Evolutionary conservation across 805 yeast genomes (phyloP).

Genomic region (Isabelozyma rhagii): DNA sequence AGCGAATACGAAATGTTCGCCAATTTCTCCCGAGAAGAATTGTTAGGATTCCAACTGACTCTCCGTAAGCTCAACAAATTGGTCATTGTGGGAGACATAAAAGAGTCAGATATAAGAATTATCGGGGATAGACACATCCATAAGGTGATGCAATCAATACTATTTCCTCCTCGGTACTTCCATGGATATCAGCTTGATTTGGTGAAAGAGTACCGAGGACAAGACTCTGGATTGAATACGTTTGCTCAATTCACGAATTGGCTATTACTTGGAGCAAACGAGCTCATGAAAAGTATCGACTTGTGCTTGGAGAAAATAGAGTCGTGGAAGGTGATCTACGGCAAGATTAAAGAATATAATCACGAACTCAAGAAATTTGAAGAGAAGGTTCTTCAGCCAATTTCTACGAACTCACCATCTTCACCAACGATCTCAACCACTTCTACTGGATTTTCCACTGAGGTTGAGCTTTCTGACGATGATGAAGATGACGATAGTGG

Average conservation of each 20-base stretch:
- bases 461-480: background rate
- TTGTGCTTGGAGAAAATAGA: constrained; percentile 19
- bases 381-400: constrained; percentile 8
- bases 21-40: constrained; percentile 43
- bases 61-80: constrained; percentile 37
- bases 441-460: constrained; percentile 3
- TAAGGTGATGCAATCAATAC: background rate
- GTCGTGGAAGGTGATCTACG: constrained; percentile 29
- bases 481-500: constrained; percentile 12
- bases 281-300: constrained; percentile 20
- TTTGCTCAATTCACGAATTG: constrained; percentile 13
- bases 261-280: constrained; percentile 21
- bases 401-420: background rate
- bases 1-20: constrained; percentile 47
- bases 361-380: constrained; percentile 27
- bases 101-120: constrained; percentile 27
- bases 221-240: background rate
- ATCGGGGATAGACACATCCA: constrained; percentile 14
- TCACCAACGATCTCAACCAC: constrained; percentile 6
- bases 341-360: constrained; percentile 22
- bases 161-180: background rate
- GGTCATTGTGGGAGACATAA: constrained; percentile 27
- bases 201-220: background rate
- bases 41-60: constrained; percentile 23
- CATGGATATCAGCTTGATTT: background rate